Base-by-base conservation (phyloP, 148 eudicot species). In the Chenopodium berlandieri region DNA sequence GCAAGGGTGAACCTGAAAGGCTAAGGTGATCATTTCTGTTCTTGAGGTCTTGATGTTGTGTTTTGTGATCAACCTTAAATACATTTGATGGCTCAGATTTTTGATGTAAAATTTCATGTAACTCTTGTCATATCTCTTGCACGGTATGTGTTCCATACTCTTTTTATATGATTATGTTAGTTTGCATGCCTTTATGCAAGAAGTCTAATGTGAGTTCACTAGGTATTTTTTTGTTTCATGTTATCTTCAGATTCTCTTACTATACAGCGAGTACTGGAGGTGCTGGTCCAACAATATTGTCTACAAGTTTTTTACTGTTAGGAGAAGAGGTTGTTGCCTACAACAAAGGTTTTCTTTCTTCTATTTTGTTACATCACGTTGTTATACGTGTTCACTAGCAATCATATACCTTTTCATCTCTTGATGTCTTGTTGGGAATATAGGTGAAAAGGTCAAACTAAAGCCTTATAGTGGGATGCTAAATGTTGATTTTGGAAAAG, bases 241-340 rank as follows among this genome's bases (percentile, higher is more conserved):
- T 82, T 79, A 30, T 68, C 82, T 34, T 84, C 90, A 96, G 99
- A 86, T 96, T 96, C 90, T 96, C 91, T 60, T 96, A 96, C 88
- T 94, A 87, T 78, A 96, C 99, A 48, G 99, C 99, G 75, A 98
- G 99, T 82, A 87, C 92, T 82, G 99, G 99, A 80, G 99, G 99
- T 85, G 99, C 94, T 81, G 99, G 99, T 69, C 99, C 99, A 72
- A 94, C 99, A 54, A 96, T 96, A 86, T 85, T 96, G 84, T 94
- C 98, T 17, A 96, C 99, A 76, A 96, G 99, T 78, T 94, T 96
- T 87, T 85, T 96, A 83, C 98, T 96, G 83, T 89, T 96, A 27
- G 99, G 98, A 80, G 99, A 96, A 87, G 97, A 96, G 79, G 99
- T 91, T 64, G 84, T 94, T 88, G 98, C 97, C 73, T 96, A 90